Evolutionary conservation across 768 basidiomycete species (phyloP).

Genomic region (Kwoniella europaea): DNA sequence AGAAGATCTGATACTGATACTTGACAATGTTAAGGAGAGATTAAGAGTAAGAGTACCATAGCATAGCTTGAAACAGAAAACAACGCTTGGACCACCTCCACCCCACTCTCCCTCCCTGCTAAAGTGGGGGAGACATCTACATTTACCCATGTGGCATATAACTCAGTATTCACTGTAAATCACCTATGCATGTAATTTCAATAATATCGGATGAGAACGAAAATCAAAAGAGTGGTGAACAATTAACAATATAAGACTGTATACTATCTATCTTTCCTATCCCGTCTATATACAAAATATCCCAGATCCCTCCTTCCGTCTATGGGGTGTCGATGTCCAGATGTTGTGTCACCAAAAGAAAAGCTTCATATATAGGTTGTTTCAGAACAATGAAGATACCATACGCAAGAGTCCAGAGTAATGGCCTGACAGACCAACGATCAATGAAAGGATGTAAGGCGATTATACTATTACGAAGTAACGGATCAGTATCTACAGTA

Average conservation of each 20-base stretch:
- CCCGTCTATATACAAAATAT: constrained; percentile 3
- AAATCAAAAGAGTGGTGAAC: constrained; percentile 8
- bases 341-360: background rate
- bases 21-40: too few species aligned
- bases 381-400: too few species aligned
- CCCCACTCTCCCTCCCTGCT: background rate
- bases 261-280: constrained; percentile 7
- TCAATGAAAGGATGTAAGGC: background rate
- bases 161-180: background rate
- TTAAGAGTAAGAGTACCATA: background rate
- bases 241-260: background rate
- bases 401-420: too few species aligned
- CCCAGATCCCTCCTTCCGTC: background rate
- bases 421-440: too few species aligned
- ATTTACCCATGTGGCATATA: background rate
- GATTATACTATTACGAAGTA: constrained; percentile 3
- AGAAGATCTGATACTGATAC: too few species aligned
- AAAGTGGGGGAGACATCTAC: background rate
- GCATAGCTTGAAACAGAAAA: background rate
- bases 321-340: background rate
- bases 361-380: background rate
- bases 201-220: background rate
- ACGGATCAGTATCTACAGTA: too few species aligned
- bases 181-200: background rate
- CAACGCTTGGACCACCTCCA: constrained; percentile 36